phyloP scores from a whole-genome alignment of 2,329 filamentous ascomycete genomes.

The Diaporthe sp. region DNA sequence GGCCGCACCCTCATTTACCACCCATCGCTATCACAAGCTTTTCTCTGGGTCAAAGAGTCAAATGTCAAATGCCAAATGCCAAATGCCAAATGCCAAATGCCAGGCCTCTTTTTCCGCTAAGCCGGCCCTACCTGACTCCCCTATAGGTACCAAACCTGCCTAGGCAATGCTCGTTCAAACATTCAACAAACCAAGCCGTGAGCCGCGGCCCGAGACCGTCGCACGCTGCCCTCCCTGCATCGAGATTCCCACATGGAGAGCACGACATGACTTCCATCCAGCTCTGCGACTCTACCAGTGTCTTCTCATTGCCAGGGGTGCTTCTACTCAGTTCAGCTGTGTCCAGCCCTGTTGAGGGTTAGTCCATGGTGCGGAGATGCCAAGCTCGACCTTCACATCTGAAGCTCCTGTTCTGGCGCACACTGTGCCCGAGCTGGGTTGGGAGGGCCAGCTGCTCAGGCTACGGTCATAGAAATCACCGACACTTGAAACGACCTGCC shows the following conservation, averaged over 20 bases:
- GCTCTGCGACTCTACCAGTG: not conserved
- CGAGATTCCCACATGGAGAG: slow-evolving; percentile 19
- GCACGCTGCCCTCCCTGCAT: slow-evolving; percentile 22
- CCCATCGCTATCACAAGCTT: slow-evolving; percentile 22
- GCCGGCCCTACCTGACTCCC: not conserved
- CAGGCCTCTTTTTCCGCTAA: not conserved
- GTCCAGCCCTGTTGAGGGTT: not conserved
- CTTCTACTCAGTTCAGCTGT: not conserved
- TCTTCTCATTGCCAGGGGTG: not conserved
- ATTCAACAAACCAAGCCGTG: slow-evolving; percentile 1
- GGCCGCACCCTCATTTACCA: not conserved
- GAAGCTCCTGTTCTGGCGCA: not conserved
- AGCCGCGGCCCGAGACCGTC: slow-evolving; percentile 27
- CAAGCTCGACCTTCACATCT: slow-evolving; percentile 9
- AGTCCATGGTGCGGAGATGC: slow-evolving; percentile 9
- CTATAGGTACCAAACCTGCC: not conserved
- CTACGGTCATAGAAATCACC: slow-evolving; percentile 3
- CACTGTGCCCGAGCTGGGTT: not conserved
- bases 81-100: not conserved
- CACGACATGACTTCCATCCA: not conserved
- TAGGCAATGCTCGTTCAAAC: not conserved
- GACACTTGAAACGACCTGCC: slow-evolving; percentile 29
- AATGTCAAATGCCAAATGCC: slow-evolving; percentile 17
- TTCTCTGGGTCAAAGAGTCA: slow-evolving; percentile 5
- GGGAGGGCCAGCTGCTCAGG: not conserved